Percentiles rank a stretch among this genome's conserved stretches.
These are phyloP conservation scores for Paecilomyces sp. DNA, from an alignment of 2,329 filamentous ascomycete genomes.

Conservation along the genomic window DNA sequence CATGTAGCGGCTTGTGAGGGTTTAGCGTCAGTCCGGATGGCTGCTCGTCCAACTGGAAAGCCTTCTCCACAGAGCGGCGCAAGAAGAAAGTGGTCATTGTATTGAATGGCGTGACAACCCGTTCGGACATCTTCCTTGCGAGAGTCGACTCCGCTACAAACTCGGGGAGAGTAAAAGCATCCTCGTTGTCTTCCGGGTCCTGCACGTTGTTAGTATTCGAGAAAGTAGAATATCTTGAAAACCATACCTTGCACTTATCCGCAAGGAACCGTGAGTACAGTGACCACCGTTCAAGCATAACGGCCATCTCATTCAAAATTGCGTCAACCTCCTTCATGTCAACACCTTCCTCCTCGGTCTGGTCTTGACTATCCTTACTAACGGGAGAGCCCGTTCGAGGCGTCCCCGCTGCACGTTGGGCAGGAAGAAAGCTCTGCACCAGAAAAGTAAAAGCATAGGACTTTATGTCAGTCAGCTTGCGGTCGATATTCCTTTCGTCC, in stretches of 20 bases:
- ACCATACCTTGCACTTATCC: conserved; percentile 70
- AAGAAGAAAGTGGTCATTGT: conserved; percentile 95
- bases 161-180: conserved; percentile 59
- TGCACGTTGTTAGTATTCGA: conserved; percentile 24
- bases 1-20: conserved; percentile 61
- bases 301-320: conserved; percentile 74
- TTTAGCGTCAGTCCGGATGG: conserved; percentile 73
- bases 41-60: conserved; percentile 90
- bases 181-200: conserved; percentile 46
- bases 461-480: conserved; percentile 88
- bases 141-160: conserved; percentile 36
- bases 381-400: conserved; percentile 73
- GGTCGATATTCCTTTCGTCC: conserved; percentile 77
- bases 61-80: conserved; percentile 90
- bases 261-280: conserved; percentile 85
- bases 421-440: conserved; percentile 82
- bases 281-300: conserved; percentile 92
- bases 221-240: conserved; percentile 12
- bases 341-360: conserved; percentile 82
- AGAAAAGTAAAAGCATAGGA: conserved; percentile 97
- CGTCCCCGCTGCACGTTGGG: conserved; percentile 58
- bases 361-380: conserved; percentile 48
- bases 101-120: conserved; percentile 86
- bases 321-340: conserved; percentile 96
- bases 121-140: conserved; percentile 36